Percentiles rank a stretch among this genome's conserved stretches.
Evolutionary conservation across 345 rosid genomes (phyloP).

Genomic region (Eucalyptus sp.): DNA sequence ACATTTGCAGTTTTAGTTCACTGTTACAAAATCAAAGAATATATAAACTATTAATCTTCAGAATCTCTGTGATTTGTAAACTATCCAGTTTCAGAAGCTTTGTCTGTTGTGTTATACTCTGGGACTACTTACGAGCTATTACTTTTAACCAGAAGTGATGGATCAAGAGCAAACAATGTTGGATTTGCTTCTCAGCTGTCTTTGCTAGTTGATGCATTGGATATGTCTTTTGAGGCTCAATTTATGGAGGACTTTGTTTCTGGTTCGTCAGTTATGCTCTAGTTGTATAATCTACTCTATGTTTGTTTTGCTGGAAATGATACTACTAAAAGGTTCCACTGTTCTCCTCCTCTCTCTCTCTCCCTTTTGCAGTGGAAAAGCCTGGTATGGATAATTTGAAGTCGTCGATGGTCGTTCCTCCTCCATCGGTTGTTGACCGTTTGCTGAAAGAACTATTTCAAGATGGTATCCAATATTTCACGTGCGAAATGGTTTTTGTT

Average conservation of each 20-base stretch:
- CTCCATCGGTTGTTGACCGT: constrained; percentile 81
- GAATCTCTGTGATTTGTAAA: neutral
- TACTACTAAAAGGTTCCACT: neutral
- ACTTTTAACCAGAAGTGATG: constrained; percentile 26
- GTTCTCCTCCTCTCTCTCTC: neutral
- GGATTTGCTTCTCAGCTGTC: constrained; percentile 82
- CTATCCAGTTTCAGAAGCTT: neutral
- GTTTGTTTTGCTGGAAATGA: neutral
- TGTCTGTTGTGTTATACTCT: neutral
- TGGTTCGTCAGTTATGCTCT: constrained; percentile 29
- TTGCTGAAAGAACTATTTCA: constrained; percentile 89
- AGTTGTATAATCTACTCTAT: neutral
- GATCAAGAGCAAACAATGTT: constrained; percentile 38
- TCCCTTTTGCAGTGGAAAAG: constrained; percentile 48
- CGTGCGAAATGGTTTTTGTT: neutral
- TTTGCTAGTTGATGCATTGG: constrained; percentile 66
- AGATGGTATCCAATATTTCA: constrained; percentile 33
- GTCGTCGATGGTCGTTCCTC: constrained; percentile 72
- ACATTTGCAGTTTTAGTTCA: neutral
- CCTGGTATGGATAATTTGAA: constrained; percentile 51
- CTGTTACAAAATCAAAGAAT: neutral
- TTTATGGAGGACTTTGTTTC: constrained; percentile 93
- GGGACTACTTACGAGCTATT: neutral
- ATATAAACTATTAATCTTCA: neutral
- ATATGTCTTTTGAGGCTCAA: constrained; percentile 59